Conservation (phyloP, 352 stramenopile genomes). For the Aphanomyces cochlioides region DNA sequence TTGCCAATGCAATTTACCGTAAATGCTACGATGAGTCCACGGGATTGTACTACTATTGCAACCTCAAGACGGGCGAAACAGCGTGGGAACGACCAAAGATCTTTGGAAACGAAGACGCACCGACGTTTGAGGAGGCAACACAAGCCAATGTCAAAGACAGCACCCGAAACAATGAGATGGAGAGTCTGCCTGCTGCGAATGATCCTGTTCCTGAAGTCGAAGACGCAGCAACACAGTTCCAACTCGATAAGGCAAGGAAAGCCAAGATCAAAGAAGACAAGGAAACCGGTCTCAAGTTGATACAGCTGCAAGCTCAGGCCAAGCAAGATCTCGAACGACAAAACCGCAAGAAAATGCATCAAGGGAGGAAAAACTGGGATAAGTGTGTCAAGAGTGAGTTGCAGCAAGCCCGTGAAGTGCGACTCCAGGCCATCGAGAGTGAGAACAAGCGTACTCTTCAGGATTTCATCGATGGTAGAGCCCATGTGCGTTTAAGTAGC, state of each 20-base stretch:
- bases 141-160: background rate
- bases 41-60: constrained; percentile 50
- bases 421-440: constrained; percentile 38
- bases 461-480: constrained; percentile 41
- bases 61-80: constrained; percentile 42
- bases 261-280: background rate
- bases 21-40: constrained; percentile 48
- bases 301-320: constrained; percentile 14
- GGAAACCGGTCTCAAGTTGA: constrained; percentile 2
- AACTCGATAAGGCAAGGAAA: constrained; percentile 4
- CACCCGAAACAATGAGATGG: background rate
- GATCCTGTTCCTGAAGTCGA: background rate
- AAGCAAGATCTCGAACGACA: constrained; percentile 13
- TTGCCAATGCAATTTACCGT: constrained; percentile 40
- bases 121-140: background rate
- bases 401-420: constrained; percentile 31
- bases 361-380: constrained; percentile 22
- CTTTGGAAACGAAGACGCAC: constrained; percentile 36
- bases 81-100: constrained; percentile 49
- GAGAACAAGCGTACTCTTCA: constrained; percentile 44
- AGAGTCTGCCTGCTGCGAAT: background rate
- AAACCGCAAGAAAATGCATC: constrained; percentile 23
- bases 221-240: background rate
- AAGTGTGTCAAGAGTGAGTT: constrained; percentile 7
- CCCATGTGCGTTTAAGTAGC: constrained; percentile 27